Conservation (phyloP, 1,139 yeast species). For the Martiniozyma asiatica region DNA sequence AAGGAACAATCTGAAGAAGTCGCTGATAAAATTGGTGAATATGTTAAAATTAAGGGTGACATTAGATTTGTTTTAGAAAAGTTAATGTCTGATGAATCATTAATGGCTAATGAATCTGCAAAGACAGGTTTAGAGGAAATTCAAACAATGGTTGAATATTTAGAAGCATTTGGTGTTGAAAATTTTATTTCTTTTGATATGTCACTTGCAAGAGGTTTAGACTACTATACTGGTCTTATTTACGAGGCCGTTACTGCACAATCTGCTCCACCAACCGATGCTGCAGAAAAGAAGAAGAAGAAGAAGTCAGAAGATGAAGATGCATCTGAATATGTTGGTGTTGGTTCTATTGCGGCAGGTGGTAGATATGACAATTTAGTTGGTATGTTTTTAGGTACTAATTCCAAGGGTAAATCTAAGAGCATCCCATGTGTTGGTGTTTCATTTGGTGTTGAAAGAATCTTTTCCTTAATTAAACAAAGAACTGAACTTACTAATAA, state of each 20-base stretch:
- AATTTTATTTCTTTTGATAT: slow-evolving; percentile 68
- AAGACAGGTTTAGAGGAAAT: slow-evolving; percentile 74
- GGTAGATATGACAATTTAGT: slow-evolving; percentile 95
- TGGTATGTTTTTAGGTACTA: slow-evolving; percentile 79
- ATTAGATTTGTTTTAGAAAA: slow-evolving; percentile 52
- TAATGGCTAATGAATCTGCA: slow-evolving; percentile 59
- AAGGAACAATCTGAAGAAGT: slow-evolving; percentile 84
- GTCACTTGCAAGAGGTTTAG: slow-evolving; percentile 93
- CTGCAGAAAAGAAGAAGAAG: slow-evolving; percentile 24
- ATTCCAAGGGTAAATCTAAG: slow-evolving; percentile 52
- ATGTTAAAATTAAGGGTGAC: slow-evolving; percentile 73
- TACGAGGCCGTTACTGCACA: slow-evolving; percentile 93
- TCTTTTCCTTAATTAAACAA: slow-evolving; percentile 79
- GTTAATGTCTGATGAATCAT: slow-evolving; percentile 43
- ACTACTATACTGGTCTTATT: slow-evolving; percentile 91
- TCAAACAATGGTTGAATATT: slow-evolving; percentile 58
- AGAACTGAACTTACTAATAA: slow-evolving; percentile 43
- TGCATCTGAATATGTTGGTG: slow-evolving; percentile 94
- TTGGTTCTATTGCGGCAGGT: slow-evolving; percentile 97
- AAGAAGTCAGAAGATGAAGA: slow-evolving; percentile 55
- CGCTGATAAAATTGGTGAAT: slow-evolving; percentile 86
- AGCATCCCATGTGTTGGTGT: slow-evolving; percentile 96
- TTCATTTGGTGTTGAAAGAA: slow-evolving; percentile 92
- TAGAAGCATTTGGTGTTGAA: slow-evolving; percentile 67
- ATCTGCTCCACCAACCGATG: slow-evolving; percentile 82